A percentile compares a stretch with the other conserved stretches of the same genome.
Evolutionary conservation across 2,329 filamentous ascomycete genomes (phyloP).

Genomic region (Aspergillus sp.): DNA sequence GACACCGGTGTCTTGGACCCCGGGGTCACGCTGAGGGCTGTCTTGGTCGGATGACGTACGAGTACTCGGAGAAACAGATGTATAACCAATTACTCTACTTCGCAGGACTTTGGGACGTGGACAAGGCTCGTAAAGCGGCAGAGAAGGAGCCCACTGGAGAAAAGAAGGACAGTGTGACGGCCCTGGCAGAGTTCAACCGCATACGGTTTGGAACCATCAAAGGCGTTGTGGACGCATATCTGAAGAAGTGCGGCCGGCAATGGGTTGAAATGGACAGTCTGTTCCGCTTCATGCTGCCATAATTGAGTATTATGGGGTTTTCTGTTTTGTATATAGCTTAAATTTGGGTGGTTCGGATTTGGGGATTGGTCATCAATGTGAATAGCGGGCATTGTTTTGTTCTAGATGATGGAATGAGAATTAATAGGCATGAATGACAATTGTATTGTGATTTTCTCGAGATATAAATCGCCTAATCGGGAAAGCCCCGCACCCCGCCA

Average conservation of each 20-base stretch:
- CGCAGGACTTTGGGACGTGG: slow-evolving; percentile 81
- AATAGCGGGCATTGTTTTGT: slow-evolving; percentile 13
- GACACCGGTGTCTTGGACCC: slow-evolving; percentile 83
- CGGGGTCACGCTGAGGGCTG: slow-evolving; percentile 83
- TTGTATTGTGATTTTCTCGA: slow-evolving; percentile 5
- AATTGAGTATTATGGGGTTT: slow-evolving; percentile 17
- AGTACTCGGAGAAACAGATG: slow-evolving; percentile 82
- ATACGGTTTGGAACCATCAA: slow-evolving; percentile 74
- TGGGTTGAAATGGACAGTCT: slow-evolving; percentile 93
- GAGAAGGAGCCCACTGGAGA: slow-evolving; percentile 54
- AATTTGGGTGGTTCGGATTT: slow-evolving; percentile 8
- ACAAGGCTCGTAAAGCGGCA: slow-evolving; percentile 67
- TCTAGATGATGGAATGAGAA: slow-evolving; percentile 17
- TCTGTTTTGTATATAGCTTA: slow-evolving; percentile 28
- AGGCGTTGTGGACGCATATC: slow-evolving; percentile 75
- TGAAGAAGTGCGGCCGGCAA: slow-evolving; percentile 85
- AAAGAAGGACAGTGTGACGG: slow-evolving; percentile 66
- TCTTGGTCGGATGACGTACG: slow-evolving; percentile 82
- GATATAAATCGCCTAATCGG: background rate
- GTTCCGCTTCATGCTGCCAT: slow-evolving; percentile 63
- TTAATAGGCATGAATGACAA: slow-evolving; percentile 12
- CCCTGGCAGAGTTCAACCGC: slow-evolving; percentile 80
- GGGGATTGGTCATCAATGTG: slow-evolving; percentile 11
- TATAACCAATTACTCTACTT: slow-evolving; percentile 96
- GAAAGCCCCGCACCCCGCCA: slow-evolving; percentile 18